Evolutionary conservation across 1,139 yeast genomes (phyloP), one percentile per base, ranked within the genome.

Genomic region (Spencermartinsiella ligniputridi): DNA sequence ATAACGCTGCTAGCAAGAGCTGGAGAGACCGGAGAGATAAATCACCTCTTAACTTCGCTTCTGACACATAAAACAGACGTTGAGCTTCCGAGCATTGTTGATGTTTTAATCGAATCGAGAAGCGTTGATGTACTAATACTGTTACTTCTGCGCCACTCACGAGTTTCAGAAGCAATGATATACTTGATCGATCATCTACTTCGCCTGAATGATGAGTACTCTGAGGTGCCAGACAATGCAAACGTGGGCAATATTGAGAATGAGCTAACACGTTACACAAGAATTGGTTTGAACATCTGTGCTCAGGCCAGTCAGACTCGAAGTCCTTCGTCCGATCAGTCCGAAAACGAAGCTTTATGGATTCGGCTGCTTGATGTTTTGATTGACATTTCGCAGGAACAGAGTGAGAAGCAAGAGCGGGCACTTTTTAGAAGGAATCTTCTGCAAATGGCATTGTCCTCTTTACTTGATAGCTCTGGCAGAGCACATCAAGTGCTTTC

Each of bases 161-260:
- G 66, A 9, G 41, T 50, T 5, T 39, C 57, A 0, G 69, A 66
- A 41, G 68, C 69, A 0, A 51, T 66, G 58, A 58, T 62, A n/a
- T 61, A 64, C 41, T 42, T 63, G 22, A 46, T 60, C 3, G 61
- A 63, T 30, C 55, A 61, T 33, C 27, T 65, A 4, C 39, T 53
- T 17, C 49, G 45, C 20, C 41, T 57, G 21, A 52, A 53, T 29
- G 54, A 53, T 9, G 47, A 39, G 16, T 53, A 52, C 40, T 36
- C 22, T 8, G 40, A 40, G 18, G 35, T 24, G 39, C 24, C n/a
- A 18, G 29, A 25, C 39, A 30, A 27, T 27, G 15, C 32, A 9
- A 27, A 15, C 13, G 11, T 21, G 6, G 39, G 39, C 2, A 36
- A 35, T 13, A 18, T 41, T 13, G 52, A 50, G 36, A 36, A 34